Evolutionary conservation across 208 protist genomes (phyloP).

Genomic region (Entamoeba invadens): DNA sequence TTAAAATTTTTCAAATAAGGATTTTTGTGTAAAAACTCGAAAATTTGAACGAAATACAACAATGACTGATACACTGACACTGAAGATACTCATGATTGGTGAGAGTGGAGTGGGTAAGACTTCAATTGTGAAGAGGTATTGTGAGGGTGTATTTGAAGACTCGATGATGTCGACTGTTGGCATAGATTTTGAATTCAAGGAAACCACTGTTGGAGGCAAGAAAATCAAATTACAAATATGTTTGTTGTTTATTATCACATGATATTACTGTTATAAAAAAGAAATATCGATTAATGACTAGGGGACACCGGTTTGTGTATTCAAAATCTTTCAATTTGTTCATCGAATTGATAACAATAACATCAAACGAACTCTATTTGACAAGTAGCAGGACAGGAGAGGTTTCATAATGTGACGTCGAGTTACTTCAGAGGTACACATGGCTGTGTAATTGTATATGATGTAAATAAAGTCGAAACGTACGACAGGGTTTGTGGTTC

Average conservation of each 20-base stretch:
- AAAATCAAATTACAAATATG: not conserved
- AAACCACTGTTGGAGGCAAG: not conserved
- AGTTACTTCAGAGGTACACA: slow-evolving; percentile 35
- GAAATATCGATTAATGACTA: too few species aligned
- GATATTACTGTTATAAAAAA: too few species aligned
- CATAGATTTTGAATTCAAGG: not conserved
- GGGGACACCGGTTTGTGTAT: too few species aligned
- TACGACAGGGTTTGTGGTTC: slow-evolving; percentile 28
- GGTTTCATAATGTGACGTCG: slow-evolving; percentile 17
- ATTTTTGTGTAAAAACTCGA: too few species aligned
- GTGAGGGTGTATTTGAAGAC: not conserved
- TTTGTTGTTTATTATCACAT: too few species aligned
- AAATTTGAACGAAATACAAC: too few species aligned
- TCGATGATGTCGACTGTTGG: not conserved
- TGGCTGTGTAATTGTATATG: slow-evolving; percentile 35
- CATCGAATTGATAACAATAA: too few species aligned
- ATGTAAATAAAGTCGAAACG: slow-evolving; percentile 22
- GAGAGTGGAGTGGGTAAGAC: not conserved
- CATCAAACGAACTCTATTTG: too few species aligned
- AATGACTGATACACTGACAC: too few species aligned
- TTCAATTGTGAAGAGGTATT: not conserved
- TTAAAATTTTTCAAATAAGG: too few species aligned
- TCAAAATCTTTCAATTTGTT: too few species aligned
- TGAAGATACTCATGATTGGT: not conserved
- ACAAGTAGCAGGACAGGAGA: slow-evolving; percentile 36